A percentile compares a stretch with the other conserved stretches of the same genome.
Conservation (phyloP, 2,329 filamentous ascomycete genomes). For the Calonectria pseudoreteaudii region DNA sequence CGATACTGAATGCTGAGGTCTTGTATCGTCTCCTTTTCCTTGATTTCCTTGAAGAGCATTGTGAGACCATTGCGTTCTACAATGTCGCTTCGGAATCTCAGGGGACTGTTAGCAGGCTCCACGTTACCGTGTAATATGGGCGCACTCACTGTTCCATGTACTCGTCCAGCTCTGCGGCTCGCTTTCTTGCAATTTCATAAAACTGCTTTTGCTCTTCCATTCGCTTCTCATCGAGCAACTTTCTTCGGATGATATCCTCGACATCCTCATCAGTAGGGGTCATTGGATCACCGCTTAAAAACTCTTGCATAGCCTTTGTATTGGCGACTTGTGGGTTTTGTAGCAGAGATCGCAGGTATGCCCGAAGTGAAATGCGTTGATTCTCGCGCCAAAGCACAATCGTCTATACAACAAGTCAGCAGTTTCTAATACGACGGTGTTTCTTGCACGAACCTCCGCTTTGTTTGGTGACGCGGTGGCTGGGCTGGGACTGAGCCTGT, state of each 20-base stretch:
- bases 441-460: slow-evolving; percentile 40
- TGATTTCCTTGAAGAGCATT: slow-evolving; percentile 92
- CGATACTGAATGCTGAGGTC: slow-evolving; percentile 95
- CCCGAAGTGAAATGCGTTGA: slow-evolving; percentile 90
- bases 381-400: slow-evolving; percentile 84
- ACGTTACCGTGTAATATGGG: background rate
- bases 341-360: slow-evolving; percentile 88
- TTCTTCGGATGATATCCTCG: slow-evolving; percentile 82
- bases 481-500: slow-evolving; percentile 46
- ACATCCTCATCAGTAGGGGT: slow-evolving; percentile 84
- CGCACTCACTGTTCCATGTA: slow-evolving; percentile 90
- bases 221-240: slow-evolving; percentile 85
- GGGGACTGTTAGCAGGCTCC: slow-evolving; percentile 32
- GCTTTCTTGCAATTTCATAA: slow-evolving; percentile 92
- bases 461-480: slow-evolving; percentile 34
- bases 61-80: slow-evolving; percentile 85
- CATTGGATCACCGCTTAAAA: slow-evolving; percentile 80
- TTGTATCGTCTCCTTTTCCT: slow-evolving; percentile 85
- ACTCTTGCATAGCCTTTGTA: slow-evolving; percentile 86
- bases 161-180: slow-evolving; percentile 92
- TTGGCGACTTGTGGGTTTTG: slow-evolving; percentile 86
- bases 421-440: background rate
- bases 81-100: slow-evolving; percentile 73
- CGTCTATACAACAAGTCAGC: slow-evolving; percentile 53
- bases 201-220: slow-evolving; percentile 94